Base-by-base conservation (phyloP, 768 basidiomycete species). In the Tephrocybe sp. region DNA sequence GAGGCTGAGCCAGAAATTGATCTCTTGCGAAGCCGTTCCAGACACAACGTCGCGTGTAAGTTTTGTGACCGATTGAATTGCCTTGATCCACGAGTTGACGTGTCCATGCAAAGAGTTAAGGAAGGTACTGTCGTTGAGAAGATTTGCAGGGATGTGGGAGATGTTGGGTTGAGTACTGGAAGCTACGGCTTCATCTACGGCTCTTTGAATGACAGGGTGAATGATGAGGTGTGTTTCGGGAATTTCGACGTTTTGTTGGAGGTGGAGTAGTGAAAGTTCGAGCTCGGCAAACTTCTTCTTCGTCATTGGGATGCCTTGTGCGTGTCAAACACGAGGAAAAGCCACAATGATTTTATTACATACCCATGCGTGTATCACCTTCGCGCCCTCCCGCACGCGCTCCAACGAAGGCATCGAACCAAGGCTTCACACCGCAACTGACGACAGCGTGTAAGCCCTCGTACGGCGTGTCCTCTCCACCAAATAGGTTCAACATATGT, bases 231-330 rank as follows among this genome's bases (percentile, higher is more conserved):
- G 87, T 3, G 93, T 95, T 67, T 98, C 93, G 1, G 97, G 97
- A 45, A 98, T 98, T 72, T 99, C 97, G 55, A 98, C 95, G 59
- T 99, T 99, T 68, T 98, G 97, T 62, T 98, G 95, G 4, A 98
- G 78, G 64, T 99, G 97, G 1, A 98, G 73, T 13, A 98, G 72
- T 2, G 92, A 94, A 9, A 97, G 71, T 66, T 99, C 95, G 47
- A 98, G 84, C 60, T 99, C 97, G 7, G 97, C 95, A 62, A 98
- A 97, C 70, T 97, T 98, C 76, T 94, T 94, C 81, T 97, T 98
- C 39, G 95, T 94, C 79, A 97, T 91, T 3, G 97, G 97, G 50
- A 99, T 98, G 76, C 91, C 72, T 72, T 50, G 18, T 34, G 34
- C 42, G 37, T 31, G 49, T 58, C 19, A 58, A 47, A 37, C n/a